These are phyloP conservation scores for Solanum sejunctum DNA, from an alignment of 257 asterid species.

Conservation along the genomic window DNA sequence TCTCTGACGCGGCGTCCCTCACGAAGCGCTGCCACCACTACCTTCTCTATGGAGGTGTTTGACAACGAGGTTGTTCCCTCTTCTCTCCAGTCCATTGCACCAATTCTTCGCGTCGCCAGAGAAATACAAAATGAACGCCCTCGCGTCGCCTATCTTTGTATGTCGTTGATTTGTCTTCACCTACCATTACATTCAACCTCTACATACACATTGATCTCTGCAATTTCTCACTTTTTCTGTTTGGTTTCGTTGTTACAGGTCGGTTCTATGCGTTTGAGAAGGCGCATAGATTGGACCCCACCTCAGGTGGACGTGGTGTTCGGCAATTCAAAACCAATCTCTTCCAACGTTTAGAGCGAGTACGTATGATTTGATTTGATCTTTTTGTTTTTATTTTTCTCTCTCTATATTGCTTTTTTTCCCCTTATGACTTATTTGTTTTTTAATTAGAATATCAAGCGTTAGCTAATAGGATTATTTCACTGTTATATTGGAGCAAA, in stretches of 20 bases:
- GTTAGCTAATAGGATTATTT: background rate
- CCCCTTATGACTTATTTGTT: background rate
- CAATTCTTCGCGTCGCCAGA: constrained; percentile 82
- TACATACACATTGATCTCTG: background rate
- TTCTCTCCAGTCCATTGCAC: constrained; percentile 83
- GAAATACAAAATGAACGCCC: constrained; percentile 81
- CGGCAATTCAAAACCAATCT: constrained; percentile 93
- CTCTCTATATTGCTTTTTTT: background rate
- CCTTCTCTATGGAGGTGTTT: constrained; percentile 85
- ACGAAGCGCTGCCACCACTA: constrained; percentile 78
- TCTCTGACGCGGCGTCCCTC: constrained; percentile 67
- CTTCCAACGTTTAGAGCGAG: constrained; percentile 86
- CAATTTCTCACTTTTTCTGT: background rate
- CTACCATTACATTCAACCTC: background rate
- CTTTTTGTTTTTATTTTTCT: background rate
- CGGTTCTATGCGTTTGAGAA: constrained; percentile 97
- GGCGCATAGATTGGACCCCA: constrained; percentile 84
- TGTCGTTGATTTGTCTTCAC: background rate
- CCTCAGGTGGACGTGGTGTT: constrained; percentile 96
- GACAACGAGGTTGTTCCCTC: constrained; percentile 96
- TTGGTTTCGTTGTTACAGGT: constrained; percentile 23
- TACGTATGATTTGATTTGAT: constrained; percentile 3
- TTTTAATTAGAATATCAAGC: background rate
- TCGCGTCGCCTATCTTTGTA: constrained; percentile 90
- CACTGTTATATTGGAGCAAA: background rate